Conservation (phyloP, 2,329 filamentous ascomycete genomes). For the Fusarium cicatricum region DNA sequence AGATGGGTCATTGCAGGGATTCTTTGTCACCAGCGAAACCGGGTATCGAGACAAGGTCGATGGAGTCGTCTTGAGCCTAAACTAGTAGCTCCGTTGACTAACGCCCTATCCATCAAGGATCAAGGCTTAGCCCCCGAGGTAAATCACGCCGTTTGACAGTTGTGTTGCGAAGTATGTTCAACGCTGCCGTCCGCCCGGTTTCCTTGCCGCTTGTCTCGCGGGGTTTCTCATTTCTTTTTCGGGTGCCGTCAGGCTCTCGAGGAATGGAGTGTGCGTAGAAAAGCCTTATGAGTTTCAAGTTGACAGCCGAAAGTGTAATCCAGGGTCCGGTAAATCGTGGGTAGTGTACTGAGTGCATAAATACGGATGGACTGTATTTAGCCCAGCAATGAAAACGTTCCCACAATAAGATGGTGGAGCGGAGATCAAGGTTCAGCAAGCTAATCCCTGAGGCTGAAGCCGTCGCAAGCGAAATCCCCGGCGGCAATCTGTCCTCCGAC, state of each 20-base stretch:
- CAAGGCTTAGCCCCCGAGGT: constrained; percentile 41
- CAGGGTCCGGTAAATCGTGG: too few relatives aligned
- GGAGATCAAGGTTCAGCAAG: constrained; percentile 3
- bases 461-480: constrained; percentile 12
- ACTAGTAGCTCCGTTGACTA: constrained; percentile 33
- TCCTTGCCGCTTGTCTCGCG: constrained; percentile 2
- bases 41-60: constrained; percentile 40
- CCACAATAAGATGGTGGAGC: constrained; percentile 12
- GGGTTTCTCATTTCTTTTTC: neutral
- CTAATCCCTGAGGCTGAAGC: constrained; percentile 14
- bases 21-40: constrained; percentile 19
- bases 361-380: too few relatives aligned
- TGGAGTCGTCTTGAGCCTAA: constrained; percentile 35
- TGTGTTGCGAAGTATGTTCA: too few relatives aligned
- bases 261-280: too few relatives aligned
- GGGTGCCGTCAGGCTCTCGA: too few relatives aligned
- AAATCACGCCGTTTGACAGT: constrained; percentile 45
- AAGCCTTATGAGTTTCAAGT: too few relatives aligned
- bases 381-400: too few relatives aligned
- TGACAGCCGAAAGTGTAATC: too few relatives aligned
- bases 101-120: constrained; percentile 40
- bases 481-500: too few relatives aligned
- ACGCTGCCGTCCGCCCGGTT: constrained; percentile 21
- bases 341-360: too few relatives aligned
- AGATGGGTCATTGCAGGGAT: constrained; percentile 31